Conservation (phyloP, 768 basidiomycete species). For the Butyriboletus loyo region DNA sequence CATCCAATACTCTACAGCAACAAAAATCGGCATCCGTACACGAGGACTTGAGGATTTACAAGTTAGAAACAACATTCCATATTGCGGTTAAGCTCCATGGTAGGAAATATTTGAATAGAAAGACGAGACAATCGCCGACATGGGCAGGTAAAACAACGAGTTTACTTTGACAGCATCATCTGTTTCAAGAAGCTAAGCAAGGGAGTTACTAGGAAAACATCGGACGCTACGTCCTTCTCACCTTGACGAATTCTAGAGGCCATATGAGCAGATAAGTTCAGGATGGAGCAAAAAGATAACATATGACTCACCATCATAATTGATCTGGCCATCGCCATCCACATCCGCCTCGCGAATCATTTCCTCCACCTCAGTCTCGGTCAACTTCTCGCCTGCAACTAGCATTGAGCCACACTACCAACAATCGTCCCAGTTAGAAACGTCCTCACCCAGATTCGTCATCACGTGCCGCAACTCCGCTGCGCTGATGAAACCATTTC, state of each 20-base stretch:
- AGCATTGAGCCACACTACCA: slow-evolving; percentile 2
- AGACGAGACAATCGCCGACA: slow-evolving; percentile 9
- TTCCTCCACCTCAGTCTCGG: slow-evolving; percentile 86
- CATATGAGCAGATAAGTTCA: neutral
- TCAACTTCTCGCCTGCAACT: slow-evolving; percentile 73
- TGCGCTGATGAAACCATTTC: slow-evolving; percentile 84
- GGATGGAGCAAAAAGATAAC: neutral
- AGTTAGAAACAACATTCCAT: slow-evolving; percentile 1
- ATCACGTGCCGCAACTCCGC: slow-evolving; percentile 89
- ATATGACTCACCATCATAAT: slow-evolving; percentile 64
- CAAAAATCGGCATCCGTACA: neutral
- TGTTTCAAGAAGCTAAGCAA: slow-evolving; percentile 26
- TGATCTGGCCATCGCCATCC: slow-evolving; percentile 92
- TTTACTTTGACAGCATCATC: slow-evolving; percentile 77
- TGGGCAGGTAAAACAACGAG: slow-evolving; percentile 9
- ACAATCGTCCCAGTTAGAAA: neutral
- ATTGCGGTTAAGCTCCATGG: neutral
- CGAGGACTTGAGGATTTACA: slow-evolving; percentile 9
- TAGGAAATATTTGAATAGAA: slow-evolving; percentile 3
- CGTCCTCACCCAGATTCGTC: slow-evolving; percentile 73
- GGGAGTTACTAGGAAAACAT: slow-evolving; percentile 1
- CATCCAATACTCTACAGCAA: neutral
- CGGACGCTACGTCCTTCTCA: slow-evolving; percentile 23
- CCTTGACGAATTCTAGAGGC: slow-evolving; percentile 71
- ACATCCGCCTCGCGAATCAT: slow-evolving; percentile 97